Base-by-base conservation (phyloP, 257 asterid species). In the Nicotiana attenuata region DNA sequence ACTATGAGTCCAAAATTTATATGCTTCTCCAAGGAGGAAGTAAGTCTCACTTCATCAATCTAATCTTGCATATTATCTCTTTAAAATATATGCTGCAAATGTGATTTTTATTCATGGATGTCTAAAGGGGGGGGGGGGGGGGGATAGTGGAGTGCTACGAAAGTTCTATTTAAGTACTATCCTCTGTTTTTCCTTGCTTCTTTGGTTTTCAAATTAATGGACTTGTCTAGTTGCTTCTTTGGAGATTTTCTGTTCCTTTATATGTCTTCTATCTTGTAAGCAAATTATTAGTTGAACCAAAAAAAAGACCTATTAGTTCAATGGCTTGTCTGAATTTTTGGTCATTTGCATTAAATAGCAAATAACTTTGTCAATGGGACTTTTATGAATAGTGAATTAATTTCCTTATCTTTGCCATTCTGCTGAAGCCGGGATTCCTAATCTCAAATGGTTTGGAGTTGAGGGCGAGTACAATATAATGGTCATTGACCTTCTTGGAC, bases 401-500 rank as follows among this genome's bases (percentile, higher is more conserved):
- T 80, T 31, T 47, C 16, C 61, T 80, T 63, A 28, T 80, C 31
- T 85, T 63, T 83, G 81, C 71, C 78, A 67, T 81, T 82, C 53
- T 87, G 82, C 59, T 86, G 82, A 61, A 94, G 98, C 95, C 60
- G 98, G 98, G 81, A 87, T 94, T 84, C 97, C 98, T 86, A 92
- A 87, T 85, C 92, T 94, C 86, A 94, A 92, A 85, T 94, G 98
- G 98, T 94, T 87, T 86, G 97, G 98, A 80, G 94, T 89, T 77
- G 98, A 92, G 87, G 88, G 91, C 0, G 98, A 92, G 35, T 94
- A 92, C 84, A 94, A 91, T 81, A 89, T 94, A 76, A 94, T 94
- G 98, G 98, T 94, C 82, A 94, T 94, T 82, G 98, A 94, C 88
- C 97, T 94, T 85, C 92, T 94, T 86, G 98, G 98, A 76, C 98